Base-by-base conservation (phyloP, 31 red algal genomes). In the Asparagopsis taxiformis region DNA sequence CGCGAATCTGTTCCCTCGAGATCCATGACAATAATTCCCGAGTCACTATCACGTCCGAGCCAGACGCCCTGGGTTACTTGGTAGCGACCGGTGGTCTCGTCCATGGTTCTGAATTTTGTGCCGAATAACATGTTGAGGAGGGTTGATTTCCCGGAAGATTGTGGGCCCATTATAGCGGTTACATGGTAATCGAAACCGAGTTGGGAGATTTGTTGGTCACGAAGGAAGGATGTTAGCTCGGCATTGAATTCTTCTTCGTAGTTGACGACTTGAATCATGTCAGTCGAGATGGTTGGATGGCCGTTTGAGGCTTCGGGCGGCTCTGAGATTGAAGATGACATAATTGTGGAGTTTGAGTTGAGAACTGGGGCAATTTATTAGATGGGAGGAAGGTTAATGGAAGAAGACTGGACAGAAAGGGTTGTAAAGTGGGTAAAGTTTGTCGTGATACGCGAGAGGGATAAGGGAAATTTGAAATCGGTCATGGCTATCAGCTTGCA, bases 11-110 rank as follows among this genome's bases (percentile, higher is more conserved):
- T 94, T 39, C 96, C 96, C 72, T 99, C 96, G 44, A 94, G 60
- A 57, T 99, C 96, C 56, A 99, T 57, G 36, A 99, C 87, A 31
- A 99, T 70, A 53, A 81, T 89, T 34, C 64, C 58, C 3, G 70
- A 49, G 23, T 76, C 52, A 4, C 39, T 28, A 62, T 98, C 95
- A 22, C 72, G 66, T 0, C 96, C 91, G n/a, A 94, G 52, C 96
- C 96, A 99, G 25, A 99, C 88, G 48, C 96, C 96, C 72, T 94
- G 90, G 22, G 96, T 99, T 1, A 94, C 91, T 61, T 99, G 96
- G 49, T 94, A 99, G 6, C 96, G 82, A 25, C 96, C 96, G 26
- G 33, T 60, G 19, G 41, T 72, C 26, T 80, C 87, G 61, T 99
- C 91, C 96, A 99, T 99, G 10, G 91, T 94, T 11, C 53, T 91